Evolutionary conservation across 78 protist genomes (phyloP).

Genomic region (Protostelium mycophagum): DNA sequence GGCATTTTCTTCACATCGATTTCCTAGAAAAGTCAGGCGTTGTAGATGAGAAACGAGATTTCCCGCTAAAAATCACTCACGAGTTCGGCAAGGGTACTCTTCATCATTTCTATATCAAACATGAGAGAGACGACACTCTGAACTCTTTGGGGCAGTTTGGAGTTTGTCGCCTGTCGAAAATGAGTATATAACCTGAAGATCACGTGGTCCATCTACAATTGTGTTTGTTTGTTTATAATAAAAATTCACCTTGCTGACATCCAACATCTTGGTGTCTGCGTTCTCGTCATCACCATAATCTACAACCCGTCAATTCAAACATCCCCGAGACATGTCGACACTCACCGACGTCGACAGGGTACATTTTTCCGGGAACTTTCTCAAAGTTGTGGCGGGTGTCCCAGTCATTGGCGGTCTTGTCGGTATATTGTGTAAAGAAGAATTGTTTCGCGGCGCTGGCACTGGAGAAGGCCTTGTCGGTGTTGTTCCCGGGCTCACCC

Average conservation of each 20-base stretch:
- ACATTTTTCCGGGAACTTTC: constrained; percentile 50
- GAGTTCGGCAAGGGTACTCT: not conserved
- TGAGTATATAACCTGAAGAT: no score
- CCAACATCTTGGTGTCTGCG: not conserved
- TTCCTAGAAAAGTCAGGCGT: not conserved
- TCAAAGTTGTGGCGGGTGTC: constrained; percentile 23
- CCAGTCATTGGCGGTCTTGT: constrained; percentile 63
- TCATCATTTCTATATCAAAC: constrained; percentile 24
- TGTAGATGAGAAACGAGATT: no score
- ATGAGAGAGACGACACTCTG: constrained; percentile 22
- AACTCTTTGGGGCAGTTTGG: constrained; percentile 28
- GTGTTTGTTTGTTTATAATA: no score
- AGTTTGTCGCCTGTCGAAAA: no score
- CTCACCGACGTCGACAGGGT: constrained; percentile 62
- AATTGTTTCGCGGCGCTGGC: not conserved
- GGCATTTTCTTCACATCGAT: constrained; percentile 55
- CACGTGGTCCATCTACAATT: no score
- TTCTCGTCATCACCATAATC: constrained; percentile 12
- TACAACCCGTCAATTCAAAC: not conserved
- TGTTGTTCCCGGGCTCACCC: not conserved
- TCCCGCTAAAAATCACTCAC: not conserved
- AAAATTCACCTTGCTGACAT: not conserved
- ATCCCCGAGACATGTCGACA: not conserved
- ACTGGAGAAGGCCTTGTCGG: not conserved
- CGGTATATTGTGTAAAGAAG: constrained; percentile 18